Evolutionary conservation across 257 asterid species (phyloP).

Genomic region (Solanum peruvianum): DNA sequence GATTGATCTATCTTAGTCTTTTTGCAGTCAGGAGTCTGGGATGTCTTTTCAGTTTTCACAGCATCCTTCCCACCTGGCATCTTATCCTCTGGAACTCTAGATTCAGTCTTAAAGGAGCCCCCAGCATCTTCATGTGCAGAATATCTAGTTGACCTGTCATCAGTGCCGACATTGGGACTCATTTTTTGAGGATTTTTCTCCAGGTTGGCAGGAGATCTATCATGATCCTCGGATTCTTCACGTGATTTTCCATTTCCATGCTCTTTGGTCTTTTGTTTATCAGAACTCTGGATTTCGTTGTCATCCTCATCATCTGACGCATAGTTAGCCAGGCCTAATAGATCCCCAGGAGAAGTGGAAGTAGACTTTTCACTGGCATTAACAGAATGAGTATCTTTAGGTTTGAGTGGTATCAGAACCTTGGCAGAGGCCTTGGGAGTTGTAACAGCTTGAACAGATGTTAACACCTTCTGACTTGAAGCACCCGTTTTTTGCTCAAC

Average conservation of each 20-base stretch:
- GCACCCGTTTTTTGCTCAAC: slow-evolving; percentile 32
- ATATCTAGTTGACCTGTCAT: slow-evolving; percentile 16
- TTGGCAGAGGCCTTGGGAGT: slow-evolving; percentile 48
- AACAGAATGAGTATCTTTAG: slow-evolving; percentile 24
- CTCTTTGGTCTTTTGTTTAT: slow-evolving; percentile 22
- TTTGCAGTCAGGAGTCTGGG: slow-evolving; percentile 18
- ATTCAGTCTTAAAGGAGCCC: slow-evolving; percentile 18
- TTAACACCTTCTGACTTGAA: slow-evolving; percentile 25
- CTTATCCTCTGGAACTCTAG: slow-evolving; percentile 21
- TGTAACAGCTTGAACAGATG: slow-evolving; percentile 32
- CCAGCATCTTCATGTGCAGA: slow-evolving; percentile 11
- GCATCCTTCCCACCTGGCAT: slow-evolving; percentile 16
- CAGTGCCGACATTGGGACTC: slow-evolving; percentile 12
- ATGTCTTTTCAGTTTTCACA: slow-evolving; percentile 34
- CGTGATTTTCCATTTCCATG: slow-evolving; percentile 33
- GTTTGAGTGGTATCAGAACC: slow-evolving; percentile 47
- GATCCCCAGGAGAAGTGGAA: slow-evolving; percentile 51
- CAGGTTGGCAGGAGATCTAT: slow-evolving; percentile 5
- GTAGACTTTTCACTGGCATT: slow-evolving; percentile 45
- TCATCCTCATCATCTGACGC: slow-evolving; percentile 86
- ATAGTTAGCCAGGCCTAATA: slow-evolving; percentile 81
- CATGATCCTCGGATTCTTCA: slow-evolving; percentile 22
- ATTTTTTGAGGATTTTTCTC: slow-evolving; percentile 19
- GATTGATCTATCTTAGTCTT: slow-evolving; percentile 24
- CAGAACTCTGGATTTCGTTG: slow-evolving; percentile 45